Percentiles rank a stretch among this genome's conserved stretches.
These are phyloP conservation scores for Beauveria bassiana DNA, from an alignment of 2,329 filamentous ascomycete genomes.

Conservation along the genomic window DNA sequence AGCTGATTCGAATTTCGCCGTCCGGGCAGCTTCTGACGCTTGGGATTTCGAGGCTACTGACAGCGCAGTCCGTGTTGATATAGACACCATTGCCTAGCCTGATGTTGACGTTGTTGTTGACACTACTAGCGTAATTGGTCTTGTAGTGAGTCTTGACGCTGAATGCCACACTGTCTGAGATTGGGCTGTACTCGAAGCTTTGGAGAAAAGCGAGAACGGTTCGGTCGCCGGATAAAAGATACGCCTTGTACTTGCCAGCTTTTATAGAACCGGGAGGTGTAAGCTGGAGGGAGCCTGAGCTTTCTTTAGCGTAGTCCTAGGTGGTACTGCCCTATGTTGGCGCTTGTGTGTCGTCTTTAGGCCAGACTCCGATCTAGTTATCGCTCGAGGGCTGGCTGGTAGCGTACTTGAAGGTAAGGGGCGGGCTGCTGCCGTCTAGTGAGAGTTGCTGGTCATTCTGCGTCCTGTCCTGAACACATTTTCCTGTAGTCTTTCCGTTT, in stretches of 20 bases:
- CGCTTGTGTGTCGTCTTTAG: neutral
- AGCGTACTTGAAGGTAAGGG: neutral
- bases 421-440: neutral
- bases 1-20: constrained; percentile 7
- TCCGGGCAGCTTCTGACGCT: neutral
- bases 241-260: constrained; percentile 1
- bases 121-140: neutral
- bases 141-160: neutral
- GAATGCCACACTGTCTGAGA: neutral
- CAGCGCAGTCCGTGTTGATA: constrained; percentile 1
- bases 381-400: neutral
- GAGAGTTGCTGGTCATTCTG: too few species aligned
- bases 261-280: neutral
- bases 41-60: neutral
- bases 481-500: too few species aligned
- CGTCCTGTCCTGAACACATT: too few species aligned
- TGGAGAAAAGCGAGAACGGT: neutral
- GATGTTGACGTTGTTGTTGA: neutral
- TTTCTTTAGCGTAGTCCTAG: neutral
- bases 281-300: neutral
- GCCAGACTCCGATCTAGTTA: constrained; percentile 5
- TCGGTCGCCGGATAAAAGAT: neutral
- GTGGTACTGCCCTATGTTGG: neutral
- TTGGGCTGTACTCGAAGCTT: neutral
- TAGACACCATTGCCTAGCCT: neutral